Evolutionary conservation across 306 rosid species (phyloP).

Genomic region (Malus domestica): DNA sequence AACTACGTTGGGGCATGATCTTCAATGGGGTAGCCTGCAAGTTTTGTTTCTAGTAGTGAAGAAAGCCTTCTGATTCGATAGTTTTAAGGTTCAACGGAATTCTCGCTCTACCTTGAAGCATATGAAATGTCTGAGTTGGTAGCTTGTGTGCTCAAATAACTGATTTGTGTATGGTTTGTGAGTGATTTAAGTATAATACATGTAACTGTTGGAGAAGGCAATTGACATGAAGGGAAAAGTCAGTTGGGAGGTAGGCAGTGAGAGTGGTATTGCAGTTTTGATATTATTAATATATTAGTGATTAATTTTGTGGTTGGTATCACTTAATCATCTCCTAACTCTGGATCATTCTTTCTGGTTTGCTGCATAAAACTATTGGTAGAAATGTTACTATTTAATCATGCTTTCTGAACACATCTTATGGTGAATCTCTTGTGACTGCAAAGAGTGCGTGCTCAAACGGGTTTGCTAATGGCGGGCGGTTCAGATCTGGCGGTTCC

Average conservation of each 20-base stretch:
- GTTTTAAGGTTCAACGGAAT: neutral
- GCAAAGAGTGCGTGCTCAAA: neutral
- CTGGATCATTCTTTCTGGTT: conserved; percentile 50
- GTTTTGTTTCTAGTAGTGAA: neutral
- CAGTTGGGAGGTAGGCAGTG: conserved; percentile 45
- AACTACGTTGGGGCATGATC: conserved; percentile 10
- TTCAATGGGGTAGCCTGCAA: conserved; percentile 5
- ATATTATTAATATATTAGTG: conserved; percentile 12
- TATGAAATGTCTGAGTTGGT: conserved; percentile 6
- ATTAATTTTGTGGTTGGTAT: conserved; percentile 29
- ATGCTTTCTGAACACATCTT: conserved; percentile 12
- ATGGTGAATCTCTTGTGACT: conserved; percentile 3
- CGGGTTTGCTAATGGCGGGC: conserved; percentile 22
- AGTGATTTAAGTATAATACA: conserved; percentile 17
- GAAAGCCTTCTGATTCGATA: neutral
- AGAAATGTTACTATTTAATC: conserved; percentile 39
- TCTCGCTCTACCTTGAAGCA: neutral
- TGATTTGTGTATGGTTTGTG: neutral
- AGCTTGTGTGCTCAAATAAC: conserved; percentile 12
- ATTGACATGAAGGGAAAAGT: conserved; percentile 46
- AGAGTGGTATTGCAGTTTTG: conserved; percentile 11
- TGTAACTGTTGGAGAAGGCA: conserved; percentile 46
- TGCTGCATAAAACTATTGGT: conserved; percentile 30
- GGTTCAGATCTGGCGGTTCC: conserved; percentile 18
- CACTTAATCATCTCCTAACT: conserved; percentile 66